phyloP scores from a whole-genome alignment of 495 filamentous ascomycete species.

The Penicillium dipodomyicola region DNA sequence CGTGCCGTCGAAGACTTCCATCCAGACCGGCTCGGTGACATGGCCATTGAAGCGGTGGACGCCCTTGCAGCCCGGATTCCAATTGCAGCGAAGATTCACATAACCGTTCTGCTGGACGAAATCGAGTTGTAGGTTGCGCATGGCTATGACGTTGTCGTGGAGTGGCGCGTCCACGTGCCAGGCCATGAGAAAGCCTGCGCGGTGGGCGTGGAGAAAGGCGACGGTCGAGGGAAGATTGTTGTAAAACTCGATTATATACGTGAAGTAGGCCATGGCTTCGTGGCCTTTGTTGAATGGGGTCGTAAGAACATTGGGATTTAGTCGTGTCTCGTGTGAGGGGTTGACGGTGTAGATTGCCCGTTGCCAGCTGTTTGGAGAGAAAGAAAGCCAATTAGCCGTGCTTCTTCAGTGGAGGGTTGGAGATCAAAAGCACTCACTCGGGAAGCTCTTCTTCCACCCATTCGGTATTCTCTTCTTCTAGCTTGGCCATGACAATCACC shows the following conservation, averaged over 20 bases:
- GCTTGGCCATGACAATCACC: conserved; percentile 58
- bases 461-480: conserved; percentile 53
- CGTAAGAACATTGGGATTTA: conserved; percentile 39
- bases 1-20: conserved; percentile 53
- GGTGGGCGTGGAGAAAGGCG: conserved; percentile 68
- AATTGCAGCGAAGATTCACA: conserved; percentile 66
- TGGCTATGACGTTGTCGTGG: conserved; percentile 52
- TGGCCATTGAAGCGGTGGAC: conserved; percentile 53
- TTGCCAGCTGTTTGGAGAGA: conserved; percentile 42
- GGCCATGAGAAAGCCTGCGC: conserved; percentile 44
- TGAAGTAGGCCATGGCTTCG: conserved; percentile 73
- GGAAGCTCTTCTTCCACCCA: conserved; percentile 61
- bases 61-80: conserved; percentile 60
- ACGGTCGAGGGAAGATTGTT: conserved; percentile 62
- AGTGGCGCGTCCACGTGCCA: conserved; percentile 64
- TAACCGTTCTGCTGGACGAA: conserved; percentile 58
- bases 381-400: background rate
- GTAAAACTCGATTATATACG: conserved; percentile 71
- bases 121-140: conserved; percentile 49
- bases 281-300: conserved; percentile 65
- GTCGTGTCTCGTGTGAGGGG: conserved; percentile 49
- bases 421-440: conserved; percentile 33
- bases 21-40: conserved; percentile 53
- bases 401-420: background rate
- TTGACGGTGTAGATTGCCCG: conserved; percentile 66